Evolutionary conservation across 139 green algal species (phyloP), one percentile per base, ranked within the genome.

Genomic region (Asterochloris sp.): DNA sequence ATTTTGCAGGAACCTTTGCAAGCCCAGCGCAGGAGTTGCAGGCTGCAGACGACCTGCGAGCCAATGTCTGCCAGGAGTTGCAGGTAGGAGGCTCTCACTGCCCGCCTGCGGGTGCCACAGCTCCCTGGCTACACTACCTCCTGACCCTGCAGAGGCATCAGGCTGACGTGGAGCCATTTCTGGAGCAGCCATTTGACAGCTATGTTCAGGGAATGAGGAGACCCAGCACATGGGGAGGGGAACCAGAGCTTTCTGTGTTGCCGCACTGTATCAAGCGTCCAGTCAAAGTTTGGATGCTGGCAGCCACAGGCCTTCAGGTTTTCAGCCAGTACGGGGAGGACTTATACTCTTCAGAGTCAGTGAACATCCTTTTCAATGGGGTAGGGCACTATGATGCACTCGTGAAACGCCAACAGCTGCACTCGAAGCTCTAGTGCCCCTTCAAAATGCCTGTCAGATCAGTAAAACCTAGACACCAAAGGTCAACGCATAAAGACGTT

Each of bases 161-260:
- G 38, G 76, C 67, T 23, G 76, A 54, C 1, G 68, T 80, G 24
- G 24, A 13, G 24, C 76, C 76, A 15, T 80, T 80, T 28, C 54
- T 80, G 38, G 76, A 80, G 60, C 14, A 69, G 12, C 24, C n/a
- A 1, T 80, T 80, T 80, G 76, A 80, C 11, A 14, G 68, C 9
- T 80, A 80, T 62, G 68, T 80, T 69, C 60, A 69, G 6, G 13
- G 54, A 10, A 80, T 80, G 76, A 69, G 60, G 24, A 61, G 68
- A 11, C 10, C 76, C 1, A 54, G 13, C 12, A 80, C 76, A 13
- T 80, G 76, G 76, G 76, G 76, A 69, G 76, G 76, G 38, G 76
- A 80, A n/a, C 76, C 76, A 60, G 76, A 80, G 76, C 60, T 80
- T 14, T 80, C 76, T 69, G 76, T 80, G 13, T 61, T 64, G n/a